Evolutionary conservation across 805 yeast species (phyloP).

Genomic region (Yamadazyma insecticola): DNA sequence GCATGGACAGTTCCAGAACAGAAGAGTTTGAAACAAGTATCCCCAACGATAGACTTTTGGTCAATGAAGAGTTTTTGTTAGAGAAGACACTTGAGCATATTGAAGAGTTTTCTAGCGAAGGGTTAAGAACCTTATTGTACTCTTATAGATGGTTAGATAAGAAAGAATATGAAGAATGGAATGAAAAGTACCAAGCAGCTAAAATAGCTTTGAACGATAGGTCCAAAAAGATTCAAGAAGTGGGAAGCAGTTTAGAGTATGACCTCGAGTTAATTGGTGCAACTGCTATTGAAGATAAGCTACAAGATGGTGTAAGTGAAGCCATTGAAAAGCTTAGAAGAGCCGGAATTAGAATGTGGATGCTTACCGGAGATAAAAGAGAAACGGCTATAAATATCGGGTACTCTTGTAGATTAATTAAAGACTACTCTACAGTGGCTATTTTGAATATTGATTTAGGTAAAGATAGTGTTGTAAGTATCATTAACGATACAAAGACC

Average conservation of each 20-base stretch:
- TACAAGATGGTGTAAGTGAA: constrained; percentile 96
- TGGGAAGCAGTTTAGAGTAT: constrained; percentile 70
- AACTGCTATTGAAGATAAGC: constrained; percentile 94
- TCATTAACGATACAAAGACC: constrained; percentile 69
- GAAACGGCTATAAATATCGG: constrained; percentile 98
- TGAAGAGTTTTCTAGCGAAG: constrained; percentile 93
- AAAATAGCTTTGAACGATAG: constrained; percentile 71
- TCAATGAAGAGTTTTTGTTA: constrained; percentile 70
- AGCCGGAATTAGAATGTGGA: constrained; percentile 96
- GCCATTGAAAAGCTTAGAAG: constrained; percentile 86
- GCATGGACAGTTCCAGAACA: constrained; percentile 17
- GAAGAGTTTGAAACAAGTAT: constrained; percentile 7
- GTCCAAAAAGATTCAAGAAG: constrained; percentile 56
- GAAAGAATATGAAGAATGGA: constrained; percentile 63
- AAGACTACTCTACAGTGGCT: constrained; percentile 87
- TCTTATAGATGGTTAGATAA: constrained; percentile 68
- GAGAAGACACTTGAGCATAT: constrained; percentile 86
- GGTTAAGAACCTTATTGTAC: constrained; percentile 84
- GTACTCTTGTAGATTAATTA: constrained; percentile 85
- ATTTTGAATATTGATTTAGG: constrained; percentile 49
- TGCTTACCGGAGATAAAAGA: constrained; percentile 96
- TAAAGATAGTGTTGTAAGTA: constrained; percentile 55
- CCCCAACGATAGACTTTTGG: constrained; percentile 50
- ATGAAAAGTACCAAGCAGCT: constrained; percentile 63
- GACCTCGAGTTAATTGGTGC: constrained; percentile 78